Base-by-base conservation (phyloP, 768 basidiomycete genomes). In the Termitomyces bulborhizus region DNA sequence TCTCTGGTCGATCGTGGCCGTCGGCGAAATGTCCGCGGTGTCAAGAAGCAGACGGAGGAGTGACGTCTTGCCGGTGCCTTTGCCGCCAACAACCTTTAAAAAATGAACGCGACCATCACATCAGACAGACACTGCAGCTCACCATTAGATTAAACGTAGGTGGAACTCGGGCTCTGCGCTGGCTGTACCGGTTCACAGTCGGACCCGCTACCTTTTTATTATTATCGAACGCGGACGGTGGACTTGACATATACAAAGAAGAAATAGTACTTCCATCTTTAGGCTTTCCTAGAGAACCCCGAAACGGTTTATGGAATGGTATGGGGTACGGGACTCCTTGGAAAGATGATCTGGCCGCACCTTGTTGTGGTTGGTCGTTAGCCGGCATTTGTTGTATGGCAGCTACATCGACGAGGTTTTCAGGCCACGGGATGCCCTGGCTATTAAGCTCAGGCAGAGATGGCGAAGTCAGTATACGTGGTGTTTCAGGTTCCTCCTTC, bases 91-190 rank as follows among this genome's bases (percentile, higher is more conserved):
- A 46, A 93, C 88, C 90, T 92, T 57, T 48, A n/a, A 9, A 32
- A 21, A 21, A 21, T 21, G 21, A 21, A 21, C 21, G 21, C 31
- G 3, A 49, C 29, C 21, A 21, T 21, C 9, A 44, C 24, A 54
- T 60, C 4, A 55, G 46, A 41, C 9, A 26, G 12, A 42, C 12
- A 32, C 47, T 16, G 48, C 7, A 18, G 62, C 75, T 62, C 46
- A 90, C 90, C 90, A 93, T 91, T 51, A 93, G 71, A 65, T 93
- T 93, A 73, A 93, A 92, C 3, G 88, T 88, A 6, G 90, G 87
- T 13, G 88, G 79, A 15, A 80, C 69, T 55, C 85, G 80, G 59
- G 75, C 73, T 62, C 86, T 80, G 63, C 85, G 80, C 65, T 88
- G 86, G 61, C 79, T 80, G 54, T 81, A 76, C 61, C 82, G 79